Evolutionary conservation across 768 basidiomycete genomes (phyloP), one percentile per base, ranked within the genome.

Genomic region (Termitomyces sp.): DNA sequence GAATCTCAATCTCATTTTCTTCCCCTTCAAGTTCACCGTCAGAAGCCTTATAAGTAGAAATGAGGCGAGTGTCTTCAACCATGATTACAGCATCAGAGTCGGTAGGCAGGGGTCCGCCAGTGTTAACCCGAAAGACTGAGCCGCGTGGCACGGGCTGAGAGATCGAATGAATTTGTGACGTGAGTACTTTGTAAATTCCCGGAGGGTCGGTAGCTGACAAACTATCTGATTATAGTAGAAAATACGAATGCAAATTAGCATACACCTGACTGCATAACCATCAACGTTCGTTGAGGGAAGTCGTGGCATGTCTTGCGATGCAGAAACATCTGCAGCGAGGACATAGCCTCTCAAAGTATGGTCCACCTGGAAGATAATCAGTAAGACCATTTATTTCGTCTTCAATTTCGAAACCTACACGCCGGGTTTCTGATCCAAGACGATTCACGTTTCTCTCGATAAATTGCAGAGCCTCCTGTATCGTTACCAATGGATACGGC

Each of bases 31-130:
- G 18, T 34, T 69, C 62, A 18, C 73, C 72, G 20, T 73, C 67
- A 3, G 65, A 63, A 31, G 75, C 74, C 48, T 72, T 68, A 53
- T 71, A 59, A 1, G 81, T 79, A 2, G 83, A 82, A n/a, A 84
- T 75, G 7, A 96, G 77, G 56, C 82, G 80, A 0, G 93, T 95
- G 67, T 95, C 93, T 71, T 96, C 93, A 20, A 96, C 93, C 92
- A 94, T 95, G 69, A 96, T 86, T 2, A 94, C 86, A 0, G 90
- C 74, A 66, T 94, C 87, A 7, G 87, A 70, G 5, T 89, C 92
- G 0, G 71, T 68, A 2, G 93, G 93, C 2, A 96, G 73, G 0
- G 91, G 89, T 0, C 82, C 88, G 6, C 93, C 93, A 0, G 93
- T 96, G 71, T 94, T 94, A 69, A 96, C 82, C 44, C 93, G 86